Percentiles rank a stretch among this genome's conserved stretches.
phyloP scores from a whole-genome alignment of 1,284 basidiomycete genomes.

The Leccinum subspadiceum region DNA sequence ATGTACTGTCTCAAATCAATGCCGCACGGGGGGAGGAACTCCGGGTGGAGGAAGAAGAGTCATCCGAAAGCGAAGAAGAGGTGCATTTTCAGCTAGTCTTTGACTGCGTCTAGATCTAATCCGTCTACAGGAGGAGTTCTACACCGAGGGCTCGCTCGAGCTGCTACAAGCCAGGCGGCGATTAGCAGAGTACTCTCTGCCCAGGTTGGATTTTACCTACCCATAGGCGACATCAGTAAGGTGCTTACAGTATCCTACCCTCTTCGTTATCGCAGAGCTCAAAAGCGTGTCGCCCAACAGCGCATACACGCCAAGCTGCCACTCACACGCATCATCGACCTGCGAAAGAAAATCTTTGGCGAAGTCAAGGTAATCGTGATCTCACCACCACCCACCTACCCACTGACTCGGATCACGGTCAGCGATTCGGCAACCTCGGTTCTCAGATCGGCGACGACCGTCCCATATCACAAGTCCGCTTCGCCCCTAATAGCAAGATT shows the following conservation, averaged over 20 bases:
- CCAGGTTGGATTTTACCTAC: conserved; percentile 77
- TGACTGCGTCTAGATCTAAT: background rate
- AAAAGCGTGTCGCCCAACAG: conserved; percentile 88
- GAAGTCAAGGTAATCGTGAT: conserved; percentile 73
- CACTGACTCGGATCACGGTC: conserved; percentile 9
- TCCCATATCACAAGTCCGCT: conserved; percentile 91
- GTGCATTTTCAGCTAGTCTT: conserved; percentile 38
- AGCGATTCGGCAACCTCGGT: conserved; percentile 90
- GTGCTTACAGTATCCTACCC: conserved; percentile 67
- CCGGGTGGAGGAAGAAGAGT: conserved; percentile 67
- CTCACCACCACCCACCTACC: background rate
- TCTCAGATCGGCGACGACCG: conserved; percentile 98
- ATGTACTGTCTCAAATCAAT: conserved; percentile 87
- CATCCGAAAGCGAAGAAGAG: conserved; percentile 75
- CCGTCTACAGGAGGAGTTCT: conserved; percentile 81
- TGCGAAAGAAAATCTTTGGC: conserved; percentile 85
- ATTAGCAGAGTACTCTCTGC: conserved; percentile 90
- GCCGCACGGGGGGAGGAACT: conserved; percentile 75
- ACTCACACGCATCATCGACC: conserved; percentile 87
- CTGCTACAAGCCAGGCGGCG: conserved; percentile 80
- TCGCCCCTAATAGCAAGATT: conserved; percentile 87
- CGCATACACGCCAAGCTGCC: conserved; percentile 84
- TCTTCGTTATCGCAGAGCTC: conserved; percentile 70
- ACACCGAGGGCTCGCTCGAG: conserved; percentile 86
- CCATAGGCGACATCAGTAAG: conserved; percentile 55